Evolutionary conservation across 164 flowering plant genomes (phyloP).

Genomic region (Aristolochia californica): DNA sequence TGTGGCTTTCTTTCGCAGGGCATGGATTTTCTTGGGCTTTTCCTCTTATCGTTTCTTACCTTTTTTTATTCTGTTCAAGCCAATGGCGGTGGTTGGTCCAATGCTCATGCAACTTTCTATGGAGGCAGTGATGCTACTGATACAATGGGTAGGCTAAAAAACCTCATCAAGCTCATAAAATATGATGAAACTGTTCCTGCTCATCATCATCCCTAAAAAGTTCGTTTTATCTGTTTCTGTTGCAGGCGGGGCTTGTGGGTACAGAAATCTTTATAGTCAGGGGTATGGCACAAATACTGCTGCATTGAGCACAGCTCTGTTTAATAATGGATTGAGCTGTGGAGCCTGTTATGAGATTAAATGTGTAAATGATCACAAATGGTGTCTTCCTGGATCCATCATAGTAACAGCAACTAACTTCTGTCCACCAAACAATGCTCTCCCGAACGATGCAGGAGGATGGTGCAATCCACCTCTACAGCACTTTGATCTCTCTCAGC

Average conservation of each 20-base stretch:
- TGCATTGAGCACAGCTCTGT: slow-evolving; percentile 65
- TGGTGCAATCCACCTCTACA: slow-evolving; percentile 62
- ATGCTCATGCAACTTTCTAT: slow-evolving; percentile 73
- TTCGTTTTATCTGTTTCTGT: background rate
- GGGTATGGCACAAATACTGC: slow-evolving; percentile 72
- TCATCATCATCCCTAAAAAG: background rate
- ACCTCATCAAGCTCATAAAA: background rate
- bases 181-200: background rate
- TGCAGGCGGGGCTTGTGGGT: slow-evolving; percentile 79
- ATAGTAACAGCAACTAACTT: slow-evolving; percentile 69
- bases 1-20: slow-evolving; percentile 17
- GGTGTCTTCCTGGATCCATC: slow-evolving; percentile 54
- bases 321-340: slow-evolving; percentile 59
- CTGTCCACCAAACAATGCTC: slow-evolving; percentile 52
- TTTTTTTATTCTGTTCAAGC: slow-evolving; percentile 26
- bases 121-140: slow-evolving; percentile 80
- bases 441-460: slow-evolving; percentile 35
- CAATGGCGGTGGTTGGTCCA: slow-evolving; percentile 43
- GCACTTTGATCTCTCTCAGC: slow-evolving; percentile 71
- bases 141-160: slow-evolving; percentile 50
- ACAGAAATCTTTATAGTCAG: slow-evolving; percentile 67
- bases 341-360: slow-evolving; percentile 57
- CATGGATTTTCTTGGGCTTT: slow-evolving; percentile 29
- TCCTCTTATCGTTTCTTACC: slow-evolving; percentile 21
- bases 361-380: slow-evolving; percentile 46